Base-by-base conservation (phyloP, 1,284 basidiomycete species). In the Ustilago lituana region DNA sequence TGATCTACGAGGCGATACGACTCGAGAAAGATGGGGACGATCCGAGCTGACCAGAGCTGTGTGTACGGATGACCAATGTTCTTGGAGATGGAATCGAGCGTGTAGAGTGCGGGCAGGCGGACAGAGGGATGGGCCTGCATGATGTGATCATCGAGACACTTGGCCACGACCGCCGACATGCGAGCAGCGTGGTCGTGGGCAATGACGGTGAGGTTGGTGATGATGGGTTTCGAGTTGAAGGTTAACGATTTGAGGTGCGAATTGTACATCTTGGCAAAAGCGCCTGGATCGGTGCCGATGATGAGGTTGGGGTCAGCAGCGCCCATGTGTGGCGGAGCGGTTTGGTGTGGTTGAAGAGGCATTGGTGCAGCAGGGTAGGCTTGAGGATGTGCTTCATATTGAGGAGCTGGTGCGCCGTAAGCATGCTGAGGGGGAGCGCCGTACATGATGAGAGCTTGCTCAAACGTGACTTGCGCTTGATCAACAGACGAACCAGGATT, bases 191-290 rank as follows among this genome's bases (percentile, higher is more conserved):
- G 89, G 62, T 95, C 91, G 85, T 93, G 91, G 31, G 96, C 94
- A 77, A 93, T 88, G 86, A 95, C 88, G 26, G 95, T 98, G n/a
- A 98, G 85, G 65, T 88, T 88, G 84, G 95, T 94, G 76, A 99
- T 99, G 72, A 97, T 90, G 14, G 93, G 92, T 80, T 94, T 90
- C 73, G 94, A 96, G 84, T 98, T 99, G 86, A 95, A 89, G 37
- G 90, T 94, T 65, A 98, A 89, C 73, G 91, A 88, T 77, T 88
- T 86, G 59, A 98, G 88, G 60, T 92, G 90, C 45, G 85, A 83
- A 67, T 87, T 49, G 71, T 82, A 84, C 82, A 81, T 83, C 44
- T 63, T 62, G 73, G 92, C 90, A 83, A 94, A 94, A 31, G 87
- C 86, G 78, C 86, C 86, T 29, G 91, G 87, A 49, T 84, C 79